A percentile compares a stretch with the other conserved stretches of the same genome.
phyloP scores from a whole-genome alignment of 2,329 filamentous ascomycete species.

The Epichloe elymi region DNA sequence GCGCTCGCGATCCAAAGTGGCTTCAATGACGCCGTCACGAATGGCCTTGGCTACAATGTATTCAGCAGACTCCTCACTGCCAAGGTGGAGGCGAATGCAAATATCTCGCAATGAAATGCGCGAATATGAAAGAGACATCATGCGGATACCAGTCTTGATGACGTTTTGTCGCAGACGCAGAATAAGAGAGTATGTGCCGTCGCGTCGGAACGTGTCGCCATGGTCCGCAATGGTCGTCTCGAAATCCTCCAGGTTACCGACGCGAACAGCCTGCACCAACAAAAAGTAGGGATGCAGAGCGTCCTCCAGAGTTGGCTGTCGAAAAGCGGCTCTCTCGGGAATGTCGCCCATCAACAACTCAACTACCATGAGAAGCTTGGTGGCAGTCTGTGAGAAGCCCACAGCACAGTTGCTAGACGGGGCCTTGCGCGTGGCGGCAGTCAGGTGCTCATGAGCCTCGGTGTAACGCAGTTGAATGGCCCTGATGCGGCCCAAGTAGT shows the following conservation, averaged over 20 bases:
- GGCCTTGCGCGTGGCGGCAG: constrained; percentile 86
- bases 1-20: constrained; percentile 81
- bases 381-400: constrained; percentile 91
- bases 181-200: constrained; percentile 91
- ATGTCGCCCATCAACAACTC: constrained; percentile 98
- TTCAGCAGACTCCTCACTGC: constrained; percentile 93
- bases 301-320: constrained; percentile 73
- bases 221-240: constrained; percentile 73
- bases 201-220: constrained; percentile 74
- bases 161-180: constrained; percentile 93
- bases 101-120: constrained; percentile 95
- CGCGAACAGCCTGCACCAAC: constrained; percentile 86
- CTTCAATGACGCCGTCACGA: constrained; percentile 92
- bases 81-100: constrained; percentile 84
- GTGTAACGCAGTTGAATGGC: constrained; percentile 96
- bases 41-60: constrained; percentile 99
- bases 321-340: constrained; percentile 87
- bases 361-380: constrained; percentile 91
- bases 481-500: constrained; percentile 92
- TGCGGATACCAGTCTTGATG: constrained; percentile 97
- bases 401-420: constrained; percentile 79
- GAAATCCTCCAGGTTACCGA: constrained; percentile 93
- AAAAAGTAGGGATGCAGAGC: constrained; percentile 86
- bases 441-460: constrained; percentile 88
- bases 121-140: constrained; percentile 98